A percentile compares a stretch with the other conserved stretches of the same genome.
phyloP scores from a whole-genome alignment of 2,329 filamentous ascomycete species.

The Fusarium udum region DNA sequence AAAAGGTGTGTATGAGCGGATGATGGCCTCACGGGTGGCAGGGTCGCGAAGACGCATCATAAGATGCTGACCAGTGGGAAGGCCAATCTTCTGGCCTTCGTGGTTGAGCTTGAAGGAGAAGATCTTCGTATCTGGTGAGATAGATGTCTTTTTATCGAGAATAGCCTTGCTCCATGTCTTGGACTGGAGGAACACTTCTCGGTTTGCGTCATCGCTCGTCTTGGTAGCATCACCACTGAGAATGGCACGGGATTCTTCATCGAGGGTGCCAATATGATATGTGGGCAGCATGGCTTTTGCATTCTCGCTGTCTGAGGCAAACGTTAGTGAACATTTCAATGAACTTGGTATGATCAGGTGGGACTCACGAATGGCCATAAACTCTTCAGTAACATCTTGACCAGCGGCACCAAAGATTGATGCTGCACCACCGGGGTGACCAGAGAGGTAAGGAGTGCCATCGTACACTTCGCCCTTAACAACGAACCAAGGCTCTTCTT shows the following conservation, averaged over 20 bases:
- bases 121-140: constrained; percentile 82
- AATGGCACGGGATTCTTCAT: constrained; percentile 63
- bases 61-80: constrained; percentile 87
- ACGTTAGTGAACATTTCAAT: constrained; percentile 36
- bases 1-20: constrained; percentile 87
- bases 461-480: constrained; percentile 90
- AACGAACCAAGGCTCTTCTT: constrained; percentile 83
- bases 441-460: constrained; percentile 80
- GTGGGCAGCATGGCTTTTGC: constrained; percentile 88
- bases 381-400: constrained; percentile 85
- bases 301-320: constrained; percentile 79
- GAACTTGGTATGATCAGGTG: neutral
- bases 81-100: constrained; percentile 72
- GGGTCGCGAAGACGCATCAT: constrained; percentile 84
- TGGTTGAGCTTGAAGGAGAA: constrained; percentile 85
- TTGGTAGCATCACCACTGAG: constrained; percentile 56
- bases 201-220: constrained; percentile 53
- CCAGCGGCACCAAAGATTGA: constrained; percentile 87
- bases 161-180: constrained; percentile 78
- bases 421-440: constrained; percentile 85
- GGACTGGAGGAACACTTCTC: constrained; percentile 74
- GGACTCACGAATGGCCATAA: constrained; percentile 85
- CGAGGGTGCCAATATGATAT: constrained; percentile 85
- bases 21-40: constrained; percentile 74
- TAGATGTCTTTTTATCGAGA: constrained; percentile 71